Conservation (phyloP, 2,329 filamentous ascomycete genomes). For the Neofusicoccum sp. region DNA sequence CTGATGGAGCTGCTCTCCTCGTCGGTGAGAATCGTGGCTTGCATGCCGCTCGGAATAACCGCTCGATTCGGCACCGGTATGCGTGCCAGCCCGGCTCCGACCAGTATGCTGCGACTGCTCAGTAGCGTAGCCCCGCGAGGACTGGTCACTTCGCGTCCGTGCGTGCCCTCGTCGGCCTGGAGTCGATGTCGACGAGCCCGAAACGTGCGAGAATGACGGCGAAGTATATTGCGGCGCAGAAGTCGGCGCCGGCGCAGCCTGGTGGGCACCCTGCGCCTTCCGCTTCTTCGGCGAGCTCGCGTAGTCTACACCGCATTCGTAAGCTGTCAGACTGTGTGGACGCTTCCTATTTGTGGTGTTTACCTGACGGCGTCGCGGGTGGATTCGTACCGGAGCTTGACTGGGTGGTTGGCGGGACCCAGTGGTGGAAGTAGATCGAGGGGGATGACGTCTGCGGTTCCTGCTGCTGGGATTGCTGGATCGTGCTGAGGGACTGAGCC, state of each 20-base stretch:
- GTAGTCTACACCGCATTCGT: slow-evolving; percentile 57
- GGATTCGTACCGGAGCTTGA: slow-evolving; percentile 60
- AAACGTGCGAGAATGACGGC: slow-evolving; percentile 19
- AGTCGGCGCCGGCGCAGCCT: slow-evolving; percentile 51
- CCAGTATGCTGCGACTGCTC: slow-evolving; percentile 16
- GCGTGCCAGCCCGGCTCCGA: slow-evolving; percentile 11
- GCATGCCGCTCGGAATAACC: slow-evolving; percentile 10
- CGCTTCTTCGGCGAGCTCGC: slow-evolving; percentile 81
- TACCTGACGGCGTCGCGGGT: slow-evolving; percentile 71
- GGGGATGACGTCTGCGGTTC: slow-evolving; percentile 66
- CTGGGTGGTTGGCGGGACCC: slow-evolving; percentile 76
- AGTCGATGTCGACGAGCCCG: slow-evolving; percentile 16
- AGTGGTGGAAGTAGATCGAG: slow-evolving; percentile 85
- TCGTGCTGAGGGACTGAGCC: slow-evolving; percentile 40
- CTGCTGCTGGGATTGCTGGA: slow-evolving; percentile 52
- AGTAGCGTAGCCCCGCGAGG: background rate
- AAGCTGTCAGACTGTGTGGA: slow-evolving; percentile 39
- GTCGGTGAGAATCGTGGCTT: slow-evolving; percentile 16
- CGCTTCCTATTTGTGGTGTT: slow-evolving; percentile 36
- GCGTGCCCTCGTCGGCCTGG: slow-evolving; percentile 14
- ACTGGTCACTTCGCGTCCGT: slow-evolving; percentile 19
- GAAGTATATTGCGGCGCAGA: slow-evolving; percentile 45
- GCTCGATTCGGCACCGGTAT: slow-evolving; percentile 17
- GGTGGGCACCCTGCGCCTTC: slow-evolving; percentile 63
- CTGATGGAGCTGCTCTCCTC: slow-evolving; percentile 3